Percentiles rank a stretch among this genome's conserved stretches.
phyloP scores from a whole-genome alignment of 495 filamentous ascomycete genomes.

The Trichoderma gamsii region DNA sequence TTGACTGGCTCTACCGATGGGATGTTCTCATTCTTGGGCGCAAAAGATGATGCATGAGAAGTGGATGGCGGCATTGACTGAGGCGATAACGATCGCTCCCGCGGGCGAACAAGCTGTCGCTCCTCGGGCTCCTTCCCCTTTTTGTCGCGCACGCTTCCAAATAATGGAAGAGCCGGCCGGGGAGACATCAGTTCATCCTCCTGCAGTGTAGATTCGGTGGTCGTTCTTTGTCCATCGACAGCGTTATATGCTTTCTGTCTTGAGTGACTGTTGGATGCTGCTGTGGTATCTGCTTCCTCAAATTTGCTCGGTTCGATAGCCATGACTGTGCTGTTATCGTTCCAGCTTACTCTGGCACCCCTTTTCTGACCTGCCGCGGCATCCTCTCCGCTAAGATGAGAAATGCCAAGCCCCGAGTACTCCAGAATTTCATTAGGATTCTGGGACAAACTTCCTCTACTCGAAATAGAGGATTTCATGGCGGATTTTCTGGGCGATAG shows the following conservation, averaged over 20 bases:
- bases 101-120: slow-evolving; percentile 47
- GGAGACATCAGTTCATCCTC: slow-evolving; percentile 71
- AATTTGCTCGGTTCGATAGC: slow-evolving; percentile 54
- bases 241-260: slow-evolving; percentile 49
- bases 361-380: slow-evolving; percentile 52
- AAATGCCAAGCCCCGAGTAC: slow-evolving; percentile 24
- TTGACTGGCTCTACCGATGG: slow-evolving; percentile 62
- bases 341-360: slow-evolving; percentile 76
- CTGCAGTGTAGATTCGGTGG: slow-evolving; percentile 39
- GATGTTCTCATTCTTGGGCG: slow-evolving; percentile 27
- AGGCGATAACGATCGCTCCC: slow-evolving; percentile 29
- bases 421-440: slow-evolving; percentile 40
- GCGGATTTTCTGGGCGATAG: slow-evolving; percentile 84
- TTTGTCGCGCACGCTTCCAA: slow-evolving; percentile 67
- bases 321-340: slow-evolving; percentile 55
- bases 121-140: slow-evolving; percentile 37
- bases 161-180: slow-evolving; percentile 70
- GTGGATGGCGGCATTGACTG: slow-evolving; percentile 20
- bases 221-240: slow-evolving; percentile 46
- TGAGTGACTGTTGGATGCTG: slow-evolving; percentile 46
- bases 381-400: slow-evolving; percentile 46
- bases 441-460: slow-evolving; percentile 36
- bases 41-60: slow-evolving; percentile 23
- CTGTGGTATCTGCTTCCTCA: slow-evolving; percentile 44
- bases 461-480: slow-evolving; percentile 59